Percentiles rank a stretch among this genome's conserved stretches.
Conservation (phyloP, 345 rosid genomes). For the Populus nigra region DNA sequence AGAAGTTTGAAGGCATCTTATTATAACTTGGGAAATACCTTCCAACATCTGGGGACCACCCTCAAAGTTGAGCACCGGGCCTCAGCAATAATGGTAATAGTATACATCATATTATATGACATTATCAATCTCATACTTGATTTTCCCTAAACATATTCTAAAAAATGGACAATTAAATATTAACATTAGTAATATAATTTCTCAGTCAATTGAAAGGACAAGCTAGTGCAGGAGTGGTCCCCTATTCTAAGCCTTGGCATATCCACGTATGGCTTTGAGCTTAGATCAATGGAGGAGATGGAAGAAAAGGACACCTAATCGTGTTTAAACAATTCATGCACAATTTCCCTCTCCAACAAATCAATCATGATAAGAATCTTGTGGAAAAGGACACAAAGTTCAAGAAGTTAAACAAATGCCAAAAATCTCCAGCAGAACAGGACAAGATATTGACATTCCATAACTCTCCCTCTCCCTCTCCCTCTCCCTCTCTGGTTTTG, state of each 20-base stretch:
- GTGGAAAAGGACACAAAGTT: slow-evolving; percentile 16
- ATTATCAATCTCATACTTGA: slow-evolving; percentile 8
- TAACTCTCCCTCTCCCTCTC: background rate
- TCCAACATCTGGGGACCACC: slow-evolving; percentile 27
- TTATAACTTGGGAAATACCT: slow-evolving; percentile 10
- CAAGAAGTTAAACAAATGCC: slow-evolving; percentile 3
- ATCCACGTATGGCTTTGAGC: slow-evolving; percentile 2
- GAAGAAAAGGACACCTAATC: slow-evolving; percentile 2
- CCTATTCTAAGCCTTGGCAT: slow-evolving; percentile 18
- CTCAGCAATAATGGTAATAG: slow-evolving; percentile 8
- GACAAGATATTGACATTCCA: slow-evolving; percentile 19
- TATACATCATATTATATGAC: slow-evolving; percentile 7
- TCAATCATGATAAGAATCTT: slow-evolving; percentile 30
- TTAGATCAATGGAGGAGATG: slow-evolving; percentile 13
- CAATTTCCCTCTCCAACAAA: slow-evolving; percentile 5
- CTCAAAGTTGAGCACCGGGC: slow-evolving; percentile 4
- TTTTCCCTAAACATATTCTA: slow-evolving; percentile 5
- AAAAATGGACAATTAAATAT: slow-evolving; percentile 12
- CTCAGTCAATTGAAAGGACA: slow-evolving; percentile 18
- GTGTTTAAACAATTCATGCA: background rate
- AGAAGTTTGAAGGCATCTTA: background rate
- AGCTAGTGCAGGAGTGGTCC: slow-evolving; percentile 29
- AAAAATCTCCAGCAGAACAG: slow-evolving; percentile 20
- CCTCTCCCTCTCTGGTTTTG: background rate
- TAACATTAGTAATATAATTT: slow-evolving; percentile 4